A percentile compares a stretch with the other conserved stretches of the same genome.
These are phyloP conservation scores for Penicillium paradoxum DNA, from an alignment of 495 filamentous ascomycete genomes.

Conservation along the genomic window DNA sequence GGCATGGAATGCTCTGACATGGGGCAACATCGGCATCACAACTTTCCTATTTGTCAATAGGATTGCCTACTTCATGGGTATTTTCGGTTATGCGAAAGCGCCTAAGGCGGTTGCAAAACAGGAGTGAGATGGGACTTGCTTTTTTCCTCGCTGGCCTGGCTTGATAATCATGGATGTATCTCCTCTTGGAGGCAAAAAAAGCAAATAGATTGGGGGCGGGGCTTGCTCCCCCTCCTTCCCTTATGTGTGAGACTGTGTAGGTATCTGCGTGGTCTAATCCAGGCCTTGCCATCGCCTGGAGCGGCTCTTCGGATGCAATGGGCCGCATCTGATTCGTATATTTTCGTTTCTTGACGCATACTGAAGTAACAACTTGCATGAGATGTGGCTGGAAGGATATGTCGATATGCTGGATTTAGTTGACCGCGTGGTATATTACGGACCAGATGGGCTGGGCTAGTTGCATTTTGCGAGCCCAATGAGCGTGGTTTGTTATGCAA, in stretches of 20 bases:
- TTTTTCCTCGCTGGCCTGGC: neutral
- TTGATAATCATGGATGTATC: neutral
- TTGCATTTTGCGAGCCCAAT: neutral
- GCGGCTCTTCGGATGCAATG: constrained; percentile 9
- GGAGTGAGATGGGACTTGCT: constrained; percentile 10
- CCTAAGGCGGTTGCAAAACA: constrained; percentile 24
- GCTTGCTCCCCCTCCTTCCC: neutral
- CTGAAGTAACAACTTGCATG: neutral
- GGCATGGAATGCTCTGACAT: constrained; percentile 64
- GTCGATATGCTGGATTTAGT: neutral
- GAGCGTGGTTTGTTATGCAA: neutral
- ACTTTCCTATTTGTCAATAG: constrained; percentile 51
- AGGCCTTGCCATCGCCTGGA: neutral
- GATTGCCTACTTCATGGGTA: constrained; percentile 51
- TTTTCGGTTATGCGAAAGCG: constrained; percentile 47
- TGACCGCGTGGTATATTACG: neutral
- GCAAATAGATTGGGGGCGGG: neutral
- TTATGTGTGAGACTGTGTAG: neutral
- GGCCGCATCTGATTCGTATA: neutral
- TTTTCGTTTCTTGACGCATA: neutral
- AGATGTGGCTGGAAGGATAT: neutral
- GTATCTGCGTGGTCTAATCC: neutral
- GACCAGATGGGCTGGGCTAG: neutral
- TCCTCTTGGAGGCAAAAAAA: neutral
- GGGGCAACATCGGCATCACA: constrained; percentile 69